Base-by-base conservation (phyloP, 2,329 filamentous ascomycete genomes). In the Rosellinia necatrix region DNA sequence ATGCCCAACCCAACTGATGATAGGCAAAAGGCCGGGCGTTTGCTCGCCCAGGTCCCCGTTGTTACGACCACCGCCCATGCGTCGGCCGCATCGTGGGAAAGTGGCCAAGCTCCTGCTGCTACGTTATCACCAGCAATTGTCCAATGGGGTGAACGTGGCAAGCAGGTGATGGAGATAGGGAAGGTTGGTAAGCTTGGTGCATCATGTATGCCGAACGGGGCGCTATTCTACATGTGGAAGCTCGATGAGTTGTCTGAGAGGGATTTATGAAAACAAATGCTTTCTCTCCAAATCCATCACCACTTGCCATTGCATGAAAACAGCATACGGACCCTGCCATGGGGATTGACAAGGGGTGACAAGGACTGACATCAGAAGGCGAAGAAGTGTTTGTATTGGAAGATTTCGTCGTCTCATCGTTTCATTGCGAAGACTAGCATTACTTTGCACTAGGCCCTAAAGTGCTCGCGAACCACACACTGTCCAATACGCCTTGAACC, bases 191-290 rank as follows among this genome's bases (percentile, higher is more conserved):
- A 32, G 24, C 21, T 35, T 25, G 43, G 52, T 24, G 44, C 25
- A 6, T 12, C 5, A 47, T 34, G 44, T 41, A 38, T 13, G 25
- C 8, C 25, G 24, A 12, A 13, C 6, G 15, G 17, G 13, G 19
- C 41, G 43, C 47, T 58, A 46, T 54, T 46, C 53, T 56, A 12
- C 24, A 56, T 58, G 15, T 8, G 55, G 55, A 58, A 61, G 58
- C 55, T 61, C 54, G 27, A 42, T 52, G 22, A 19, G 13, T 9
- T 24, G 13, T 47, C 10, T 29, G 21, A 35, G 53, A 53, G 49
- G 53, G 53, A 49, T 43, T 53, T 34, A 49, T 22, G 15, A 9
- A 40, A 30, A 15, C 5, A 17, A 50, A 50, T 44, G 32, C 8
- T 15, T 34, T 19, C n/a, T 46, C 40, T 34, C 41, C 32, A 22